phyloP scores from a whole-genome alignment of 495 filamentous ascomycete genomes.

The Aspergillus cavernicola region DNA sequence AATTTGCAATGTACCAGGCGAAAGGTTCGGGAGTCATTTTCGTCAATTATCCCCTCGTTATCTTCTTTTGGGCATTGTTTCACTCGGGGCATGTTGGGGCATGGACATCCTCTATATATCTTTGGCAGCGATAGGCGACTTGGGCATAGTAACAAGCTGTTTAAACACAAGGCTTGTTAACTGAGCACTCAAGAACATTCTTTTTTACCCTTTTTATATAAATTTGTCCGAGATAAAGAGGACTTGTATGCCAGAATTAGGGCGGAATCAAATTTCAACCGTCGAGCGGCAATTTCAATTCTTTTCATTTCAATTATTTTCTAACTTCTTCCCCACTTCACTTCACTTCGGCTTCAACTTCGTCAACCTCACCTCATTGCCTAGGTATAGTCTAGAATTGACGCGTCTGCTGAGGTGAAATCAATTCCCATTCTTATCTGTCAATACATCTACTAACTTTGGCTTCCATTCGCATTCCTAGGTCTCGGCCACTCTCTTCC shows the following conservation, averaged over 20 bases:
- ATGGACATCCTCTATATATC: not conserved
- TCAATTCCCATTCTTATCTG: not conserved
- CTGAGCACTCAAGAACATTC: not conserved
- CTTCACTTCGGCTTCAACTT: not conserved
- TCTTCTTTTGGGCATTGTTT: constrained; percentile 16
- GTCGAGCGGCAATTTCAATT: constrained; percentile 1
- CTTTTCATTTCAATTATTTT: not conserved
- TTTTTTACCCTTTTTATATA: too few species aligned
- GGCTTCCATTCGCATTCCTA: not conserved
- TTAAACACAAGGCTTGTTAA: not conserved
- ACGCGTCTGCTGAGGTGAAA: constrained; percentile 6
- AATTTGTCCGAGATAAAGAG: too few species aligned
- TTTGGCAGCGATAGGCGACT: not conserved
- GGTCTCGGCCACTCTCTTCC: constrained; percentile 5
- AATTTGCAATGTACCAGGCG: constrained; percentile 17
- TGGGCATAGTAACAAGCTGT: not conserved
- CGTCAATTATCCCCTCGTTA: constrained; percentile 14
- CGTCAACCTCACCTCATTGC: not conserved
- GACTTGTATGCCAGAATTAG: too few species aligned
- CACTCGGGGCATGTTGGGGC: constrained; percentile 9
- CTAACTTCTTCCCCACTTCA: not conserved
- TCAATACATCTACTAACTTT: constrained; percentile 2
- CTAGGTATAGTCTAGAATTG: not conserved
- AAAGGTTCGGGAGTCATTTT: constrained; percentile 28
- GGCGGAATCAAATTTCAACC: constrained; percentile 4